Evolutionary conservation across 345 rosid genomes (phyloP).

Genomic region (Gossypium mustelinum): DNA sequence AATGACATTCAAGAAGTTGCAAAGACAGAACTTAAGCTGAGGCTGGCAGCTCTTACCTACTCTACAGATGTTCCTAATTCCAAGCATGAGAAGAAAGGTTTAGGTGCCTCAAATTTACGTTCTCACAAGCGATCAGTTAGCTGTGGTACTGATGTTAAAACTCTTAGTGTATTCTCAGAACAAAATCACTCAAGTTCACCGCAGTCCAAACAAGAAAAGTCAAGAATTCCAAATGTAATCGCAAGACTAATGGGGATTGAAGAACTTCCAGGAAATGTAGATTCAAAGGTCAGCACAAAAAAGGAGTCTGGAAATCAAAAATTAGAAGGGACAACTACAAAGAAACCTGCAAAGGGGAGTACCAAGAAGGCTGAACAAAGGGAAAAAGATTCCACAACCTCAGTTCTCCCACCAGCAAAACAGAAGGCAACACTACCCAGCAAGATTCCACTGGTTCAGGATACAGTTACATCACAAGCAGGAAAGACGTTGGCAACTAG

Average conservation of each 20-base stretch:
- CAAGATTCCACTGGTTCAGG: constrained; percentile 28
- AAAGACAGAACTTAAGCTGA: constrained; percentile 42
- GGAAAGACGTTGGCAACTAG: constrained; percentile 24
- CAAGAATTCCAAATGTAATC: constrained; percentile 73
- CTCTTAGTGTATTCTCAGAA: constrained; percentile 24
- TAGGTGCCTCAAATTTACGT: constrained; percentile 24
- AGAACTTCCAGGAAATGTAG: constrained; percentile 52
- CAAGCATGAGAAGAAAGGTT: constrained; percentile 21
- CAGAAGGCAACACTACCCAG: constrained; percentile 30
- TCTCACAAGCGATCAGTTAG: constrained; percentile 41
- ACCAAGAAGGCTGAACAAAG: constrained; percentile 22
- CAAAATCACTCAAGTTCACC: constrained; percentile 30
- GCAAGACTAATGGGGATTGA: constrained; percentile 87
- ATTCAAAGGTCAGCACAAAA: constrained; percentile 27
- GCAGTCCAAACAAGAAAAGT: constrained; percentile 46
- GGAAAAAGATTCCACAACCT: constrained; percentile 30
- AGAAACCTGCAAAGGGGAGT: constrained; percentile 28
- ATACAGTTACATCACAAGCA: constrained; percentile 15
- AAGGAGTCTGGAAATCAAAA: constrained; percentile 27
- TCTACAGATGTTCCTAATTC: constrained; percentile 28
- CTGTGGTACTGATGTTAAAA: constrained; percentile 21
- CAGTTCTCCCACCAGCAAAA: constrained; percentile 18
- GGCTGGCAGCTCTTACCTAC: constrained; percentile 45
- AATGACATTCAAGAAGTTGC: constrained; percentile 35
- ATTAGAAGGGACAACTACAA: constrained; percentile 11